Conservation (phyloP, 192 early-diverging fungal species). For the Diversispora epigaea region DNA sequence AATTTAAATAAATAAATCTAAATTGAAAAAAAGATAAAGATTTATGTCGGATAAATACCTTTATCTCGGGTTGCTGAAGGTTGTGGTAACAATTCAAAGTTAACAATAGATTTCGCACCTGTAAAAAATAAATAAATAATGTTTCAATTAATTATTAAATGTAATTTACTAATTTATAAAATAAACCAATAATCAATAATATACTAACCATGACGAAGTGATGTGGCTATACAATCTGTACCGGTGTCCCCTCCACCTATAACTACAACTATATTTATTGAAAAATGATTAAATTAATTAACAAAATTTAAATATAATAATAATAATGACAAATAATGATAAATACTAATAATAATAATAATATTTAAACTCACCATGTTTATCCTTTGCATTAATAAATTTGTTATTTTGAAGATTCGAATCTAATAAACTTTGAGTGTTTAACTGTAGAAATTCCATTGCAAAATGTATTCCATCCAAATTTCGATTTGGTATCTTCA, state of each 20-base stretch:
- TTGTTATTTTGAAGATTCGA: slow-evolving; percentile 70
- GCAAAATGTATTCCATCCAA: slow-evolving; percentile 95
- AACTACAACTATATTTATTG: slow-evolving; percentile 64
- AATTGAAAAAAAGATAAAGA: neutral
- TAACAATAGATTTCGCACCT: slow-evolving; percentile 81
- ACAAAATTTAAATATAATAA: neutral
- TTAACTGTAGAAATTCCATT: slow-evolving; percentile 94
- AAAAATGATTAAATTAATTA: neutral
- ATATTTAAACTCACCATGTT: slow-evolving; percentile 53
- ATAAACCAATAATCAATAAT: neutral
- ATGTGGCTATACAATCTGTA: slow-evolving; percentile 94
- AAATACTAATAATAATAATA: neutral
- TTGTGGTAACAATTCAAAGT: slow-evolving; percentile 97
- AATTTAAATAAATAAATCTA: neutral
- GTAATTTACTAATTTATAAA: neutral
- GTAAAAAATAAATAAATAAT: neutral
- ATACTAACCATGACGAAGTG: slow-evolving; percentile 71
- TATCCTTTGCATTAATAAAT: slow-evolving; percentile 85
- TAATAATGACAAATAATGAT: neutral
- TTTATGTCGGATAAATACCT: neutral
- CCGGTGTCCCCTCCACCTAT: slow-evolving; percentile 99
- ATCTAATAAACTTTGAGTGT: slow-evolving; percentile 85
- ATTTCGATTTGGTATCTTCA: slow-evolving; percentile 83
- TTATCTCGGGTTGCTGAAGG: slow-evolving; percentile 77
- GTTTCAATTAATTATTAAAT: neutral